Conservation (phyloP, 2,329 filamentous ascomycete genomes). For the Beauveria sp. region DNA sequence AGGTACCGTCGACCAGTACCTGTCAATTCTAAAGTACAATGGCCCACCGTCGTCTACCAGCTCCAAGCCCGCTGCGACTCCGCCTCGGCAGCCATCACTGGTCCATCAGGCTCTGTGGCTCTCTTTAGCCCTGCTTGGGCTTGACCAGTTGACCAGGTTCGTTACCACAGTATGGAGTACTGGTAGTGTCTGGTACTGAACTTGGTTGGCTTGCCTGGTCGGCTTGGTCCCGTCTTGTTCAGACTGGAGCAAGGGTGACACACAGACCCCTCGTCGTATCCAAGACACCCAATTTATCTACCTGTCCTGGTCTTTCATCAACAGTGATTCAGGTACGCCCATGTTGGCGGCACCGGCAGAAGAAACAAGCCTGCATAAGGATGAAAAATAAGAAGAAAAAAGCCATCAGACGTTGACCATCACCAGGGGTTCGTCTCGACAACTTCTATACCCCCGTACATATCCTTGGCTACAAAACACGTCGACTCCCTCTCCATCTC, state of each 20-base stretch:
- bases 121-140: not conserved
- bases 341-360: constrained; percentile 5
- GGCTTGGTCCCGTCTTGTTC: constrained; percentile 5
- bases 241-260: constrained; percentile 19
- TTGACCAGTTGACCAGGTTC: not conserved
- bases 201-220: not conserved
- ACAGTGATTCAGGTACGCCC: constrained; percentile 23
- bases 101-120: not conserved
- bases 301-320: constrained; percentile 19
- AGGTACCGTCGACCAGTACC: constrained; percentile 1
- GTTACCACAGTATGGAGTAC: not conserved
- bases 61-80: not conserved
- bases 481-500: constrained; percentile 18
- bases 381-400: constrained; percentile 5
- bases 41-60: not conserved
- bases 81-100: constrained; percentile 6
- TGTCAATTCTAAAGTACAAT: constrained; percentile 9
- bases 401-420: constrained; percentile 4
- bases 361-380: constrained; percentile 7
- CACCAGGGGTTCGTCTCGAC: constrained; percentile 1
- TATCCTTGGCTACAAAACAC: constrained; percentile 12
- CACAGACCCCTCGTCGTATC: constrained; percentile 26
- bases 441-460: constrained; percentile 6
- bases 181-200: too few relatives aligned
- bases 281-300: constrained; percentile 26